Percentiles rank a stretch among this genome's conserved stretches.
These are phyloP conservation scores for Aspergillus cristatus DNA, from an alignment of 495 filamentous ascomycete species.

Conservation along the genomic window DNA sequence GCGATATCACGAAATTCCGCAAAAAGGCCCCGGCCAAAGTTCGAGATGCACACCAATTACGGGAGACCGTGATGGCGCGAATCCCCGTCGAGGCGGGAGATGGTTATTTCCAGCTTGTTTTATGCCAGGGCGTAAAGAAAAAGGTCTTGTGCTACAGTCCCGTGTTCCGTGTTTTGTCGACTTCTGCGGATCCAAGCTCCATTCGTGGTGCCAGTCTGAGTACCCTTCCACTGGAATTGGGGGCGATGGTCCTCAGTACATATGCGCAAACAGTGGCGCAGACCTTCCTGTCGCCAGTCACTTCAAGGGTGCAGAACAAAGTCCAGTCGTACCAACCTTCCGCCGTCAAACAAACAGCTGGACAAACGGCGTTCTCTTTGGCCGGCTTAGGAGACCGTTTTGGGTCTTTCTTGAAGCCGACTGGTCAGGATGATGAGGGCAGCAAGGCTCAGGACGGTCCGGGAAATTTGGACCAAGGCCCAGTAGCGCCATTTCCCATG, in stretches of 20 bases:
- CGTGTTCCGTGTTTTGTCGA: slow-evolving; percentile 54
- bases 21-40: slow-evolving; percentile 38
- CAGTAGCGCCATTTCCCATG: slow-evolving; percentile 49
- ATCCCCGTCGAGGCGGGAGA: slow-evolving; percentile 54
- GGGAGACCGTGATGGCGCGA: slow-evolving; percentile 53
- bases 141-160: slow-evolving; percentile 56
- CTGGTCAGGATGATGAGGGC: slow-evolving; percentile 11
- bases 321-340: slow-evolving; percentile 29
- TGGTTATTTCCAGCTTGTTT: slow-evolving; percentile 57
- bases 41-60: slow-evolving; percentile 37
- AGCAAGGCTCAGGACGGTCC: slow-evolving; percentile 2
- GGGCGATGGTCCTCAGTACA: slow-evolving; percentile 45
- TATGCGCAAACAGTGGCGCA: slow-evolving; percentile 41
- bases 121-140: slow-evolving; percentile 44
- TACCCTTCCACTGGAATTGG: slow-evolving; percentile 55
- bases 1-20: slow-evolving; percentile 51
- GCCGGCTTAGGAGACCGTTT: slow-evolving; percentile 30
- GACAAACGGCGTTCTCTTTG: slow-evolving; percentile 27
- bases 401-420: slow-evolving; percentile 10
- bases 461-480: slow-evolving; percentile 37
- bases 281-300: slow-evolving; percentile 40
- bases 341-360: slow-evolving; percentile 31
- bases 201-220: slow-evolving; percentile 54
- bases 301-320: slow-evolving; percentile 27
- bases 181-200: slow-evolving; percentile 47